Base-by-base conservation (phyloP, 2,329 filamentous ascomycete genomes). In the Setomelanomma holmii region DNA sequence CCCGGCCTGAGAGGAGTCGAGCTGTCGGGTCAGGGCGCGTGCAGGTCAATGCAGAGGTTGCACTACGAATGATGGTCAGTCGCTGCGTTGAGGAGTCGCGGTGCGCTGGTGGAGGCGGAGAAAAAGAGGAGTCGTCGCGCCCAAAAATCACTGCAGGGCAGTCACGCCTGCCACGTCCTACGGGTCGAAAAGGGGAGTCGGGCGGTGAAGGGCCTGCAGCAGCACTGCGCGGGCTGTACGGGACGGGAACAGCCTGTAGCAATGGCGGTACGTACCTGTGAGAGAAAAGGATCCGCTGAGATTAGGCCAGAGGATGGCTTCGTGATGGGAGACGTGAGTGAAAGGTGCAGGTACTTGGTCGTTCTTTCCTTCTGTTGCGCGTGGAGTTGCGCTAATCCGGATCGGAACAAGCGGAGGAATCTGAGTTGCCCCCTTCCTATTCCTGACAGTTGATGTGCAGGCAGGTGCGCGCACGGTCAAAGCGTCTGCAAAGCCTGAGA, bases 31-130 rank as follows among this genome's bases (percentile, higher is more conserved):
- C 66, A 69, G 72, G 67, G 63, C 72, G 66, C 72, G 71, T 55
- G 60, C 57, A 68, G 72, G 72, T 73, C 72, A 75, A 75, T 74
- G 72, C 72, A 71, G 67, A 55, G 58, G 65, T 58, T 59, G 64
- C 63, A 71, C 71, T 72, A 69, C 58, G 66, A 58, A 58, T 56
- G 45, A 53, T 64, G 30, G 63, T 68, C 58, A 65, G 69, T 73
- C 63, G 65, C 60, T 51, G 46, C 59, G 54, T 66, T 54, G 60
- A 51, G 43, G 36, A 40, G 53, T 49, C 49, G 50, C 55, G 56
- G 45, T 40, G 58, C 50, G 45, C 47, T 40, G 52, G 51, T 45
- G 23, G 51, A 53, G 36, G 40, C 43, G 49, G 50, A 43, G 42
- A 38, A 22, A 38, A 33, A 19, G 53, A 49, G 51, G 55, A 59